Percentiles rank a stretch among this genome's conserved stretches.
Conservation (phyloP, 192 early-diverging fungal genomes). For the Cladochytrium replicatum region DNA sequence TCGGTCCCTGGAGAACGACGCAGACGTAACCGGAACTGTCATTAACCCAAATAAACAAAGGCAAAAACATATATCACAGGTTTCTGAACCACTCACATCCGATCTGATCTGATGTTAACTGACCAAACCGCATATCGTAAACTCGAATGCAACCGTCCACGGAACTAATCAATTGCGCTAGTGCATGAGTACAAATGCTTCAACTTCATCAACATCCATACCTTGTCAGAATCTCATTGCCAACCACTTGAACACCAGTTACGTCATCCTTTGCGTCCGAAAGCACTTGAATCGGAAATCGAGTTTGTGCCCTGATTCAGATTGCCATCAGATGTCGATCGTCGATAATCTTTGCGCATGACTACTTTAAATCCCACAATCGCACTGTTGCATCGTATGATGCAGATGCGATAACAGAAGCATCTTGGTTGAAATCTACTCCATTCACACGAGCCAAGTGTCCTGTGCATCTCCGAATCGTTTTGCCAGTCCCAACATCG, state of each 20-base stretch:
- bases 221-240: slow-evolving; percentile 66
- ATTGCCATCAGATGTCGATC: not conserved
- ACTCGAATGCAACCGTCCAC: slow-evolving; percentile 74
- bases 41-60: slow-evolving; percentile 1
- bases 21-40: slow-evolving; percentile 67
- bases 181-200: not conserved
- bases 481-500: slow-evolving; percentile 69
- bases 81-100: slow-evolving; percentile 40
- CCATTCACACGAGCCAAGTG: slow-evolving; percentile 80
- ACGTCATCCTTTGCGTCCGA: slow-evolving; percentile 82
- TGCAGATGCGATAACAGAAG: slow-evolving; percentile 70
- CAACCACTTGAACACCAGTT: slow-evolving; percentile 60
- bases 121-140: slow-evolving; percentile 78
- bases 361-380: slow-evolving; percentile 68
- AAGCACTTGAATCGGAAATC: slow-evolving; percentile 67
- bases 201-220: slow-evolving; percentile 10
- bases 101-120: slow-evolving; percentile 57
- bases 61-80: not conserved
- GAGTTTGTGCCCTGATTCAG: slow-evolving; percentile 15
- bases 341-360: too few species aligned
- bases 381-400: slow-evolving; percentile 66
- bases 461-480: slow-evolving; percentile 63
- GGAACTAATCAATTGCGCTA: slow-evolving; percentile 26
- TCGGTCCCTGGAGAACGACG: slow-evolving; percentile 50
- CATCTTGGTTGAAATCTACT: slow-evolving; percentile 69